These are phyloP conservation scores for Ensete ventricosum DNA, from an alignment of 176 grass and related monocot genomes.

Conservation along the genomic window DNA sequence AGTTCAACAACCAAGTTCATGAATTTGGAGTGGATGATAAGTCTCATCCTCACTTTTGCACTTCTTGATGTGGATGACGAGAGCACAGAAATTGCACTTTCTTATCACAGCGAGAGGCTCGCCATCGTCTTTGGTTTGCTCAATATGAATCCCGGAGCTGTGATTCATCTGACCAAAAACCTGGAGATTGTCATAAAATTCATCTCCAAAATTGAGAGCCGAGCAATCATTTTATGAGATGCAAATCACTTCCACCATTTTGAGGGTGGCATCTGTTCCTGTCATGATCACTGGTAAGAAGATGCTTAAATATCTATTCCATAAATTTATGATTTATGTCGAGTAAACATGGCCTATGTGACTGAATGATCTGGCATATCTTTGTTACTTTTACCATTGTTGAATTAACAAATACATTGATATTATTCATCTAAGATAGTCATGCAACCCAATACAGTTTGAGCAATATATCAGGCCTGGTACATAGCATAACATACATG, in stretches of 20 bases:
- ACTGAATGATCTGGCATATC: too few species aligned
- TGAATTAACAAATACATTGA: too few species aligned
- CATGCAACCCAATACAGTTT: too few species aligned
- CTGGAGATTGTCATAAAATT: slow-evolving; percentile 14
- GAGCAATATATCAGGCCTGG: too few species aligned
- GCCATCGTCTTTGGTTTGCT: slow-evolving; percentile 4
- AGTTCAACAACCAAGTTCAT: slow-evolving; percentile 18
- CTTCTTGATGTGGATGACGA: slow-evolving; percentile 18
- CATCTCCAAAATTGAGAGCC: slow-evolving; percentile 2
- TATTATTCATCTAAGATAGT: too few species aligned
- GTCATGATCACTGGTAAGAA: too few species aligned
- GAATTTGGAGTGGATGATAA: slow-evolving; percentile 25
- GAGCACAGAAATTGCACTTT: slow-evolving; percentile 15
- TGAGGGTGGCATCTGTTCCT: background rate
- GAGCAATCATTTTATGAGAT: slow-evolving; percentile 6
- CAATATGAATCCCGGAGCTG: background rate
- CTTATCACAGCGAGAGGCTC: slow-evolving; percentile 18
- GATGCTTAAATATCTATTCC: too few species aligned
- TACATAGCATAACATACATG: too few species aligned
- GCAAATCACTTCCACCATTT: slow-evolving; percentile 12
- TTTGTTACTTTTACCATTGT: too few species aligned
- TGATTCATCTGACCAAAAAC: slow-evolving; percentile 7
- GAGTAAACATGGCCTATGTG: too few species aligned
- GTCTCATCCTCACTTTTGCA: slow-evolving; percentile 19
- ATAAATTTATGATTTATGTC: too few species aligned